Base-by-base conservation (phyloP, 2,329 filamentous ascomycete species). In the Rhytidhysteron rufulum region DNA sequence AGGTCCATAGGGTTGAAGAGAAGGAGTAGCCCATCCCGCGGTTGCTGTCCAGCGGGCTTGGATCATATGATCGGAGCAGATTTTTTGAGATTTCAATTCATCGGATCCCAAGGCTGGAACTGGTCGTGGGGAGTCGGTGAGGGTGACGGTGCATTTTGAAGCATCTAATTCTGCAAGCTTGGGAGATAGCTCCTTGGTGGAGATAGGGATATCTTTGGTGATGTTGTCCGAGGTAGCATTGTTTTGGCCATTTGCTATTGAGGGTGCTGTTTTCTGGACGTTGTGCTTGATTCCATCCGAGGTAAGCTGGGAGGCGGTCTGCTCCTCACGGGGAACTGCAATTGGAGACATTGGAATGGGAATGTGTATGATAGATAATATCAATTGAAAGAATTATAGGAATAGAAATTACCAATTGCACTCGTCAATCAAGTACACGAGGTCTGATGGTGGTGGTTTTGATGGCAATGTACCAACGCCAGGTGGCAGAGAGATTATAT, bases 51-150 rank as follows among this genome's bases (percentile, higher is more conserved):
- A 94, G 39, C 71, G 69, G 16, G 74, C 83, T 37, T 82, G 83
- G 55, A 93, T 74, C 88, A 95, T 95, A 74, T 96, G 90, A 73
- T 96, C 89, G 47, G 86, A 89, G 73, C 75, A 78, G 43, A 65
- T 62, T 45, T 66, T 68, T 35, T 68, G 60, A 31, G 60, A 55
- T 33, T 56, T 47, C 50, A 64, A 59, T 45, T 72, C 69, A 19
- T 63, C 50, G 30, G 63, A 65, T 43, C 65, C 60, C 29, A 63
- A 54, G 13, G 49, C 58, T 25, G 72, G 72, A 3, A 72, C 67
- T 19, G 65, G 19, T 41, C 69, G 67, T 3, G 70, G 70, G 4
- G 57, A 40, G 3, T 53, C 58, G 43, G 66, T 72, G 55, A 65
- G 61, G 40, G 63, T 68, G 42, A 59, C 62, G 42, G 56, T 60